Percentiles rank a stretch among this genome's conserved stretches.
These are phyloP conservation scores for Backusella morwellensis DNA, from an alignment of 192 early-diverging fungal genomes.

Conservation along the genomic window DNA sequence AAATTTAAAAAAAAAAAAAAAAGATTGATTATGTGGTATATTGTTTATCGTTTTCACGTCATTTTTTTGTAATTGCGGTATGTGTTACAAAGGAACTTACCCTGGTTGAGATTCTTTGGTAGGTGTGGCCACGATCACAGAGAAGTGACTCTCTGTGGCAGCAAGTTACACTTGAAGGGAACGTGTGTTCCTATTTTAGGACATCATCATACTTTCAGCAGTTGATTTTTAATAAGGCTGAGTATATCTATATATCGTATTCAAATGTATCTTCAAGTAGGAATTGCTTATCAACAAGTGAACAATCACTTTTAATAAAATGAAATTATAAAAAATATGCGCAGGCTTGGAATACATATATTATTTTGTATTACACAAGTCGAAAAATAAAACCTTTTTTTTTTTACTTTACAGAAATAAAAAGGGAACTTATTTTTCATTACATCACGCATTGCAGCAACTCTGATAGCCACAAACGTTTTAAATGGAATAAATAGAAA, in stretches of 20 bases:
- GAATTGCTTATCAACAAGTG: neutral
- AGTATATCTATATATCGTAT: neutral
- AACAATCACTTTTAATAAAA: neutral
- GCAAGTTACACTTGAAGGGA: neutral
- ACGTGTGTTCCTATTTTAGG: slow-evolving; percentile 2
- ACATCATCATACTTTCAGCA: neutral
- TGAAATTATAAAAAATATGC: neutral
- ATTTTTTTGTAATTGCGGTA: neutral
- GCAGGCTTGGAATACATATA: neutral
- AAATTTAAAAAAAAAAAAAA: too few relatives aligned
- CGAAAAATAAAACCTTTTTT: neutral
- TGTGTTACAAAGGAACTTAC: neutral
- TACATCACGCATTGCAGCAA: neutral
- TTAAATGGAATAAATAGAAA: neutral
- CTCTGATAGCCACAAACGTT: neutral
- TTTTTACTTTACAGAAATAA: neutral
- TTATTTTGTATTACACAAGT: neutral
- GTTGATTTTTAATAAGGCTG: neutral
- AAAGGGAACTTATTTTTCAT: neutral
- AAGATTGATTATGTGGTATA: neutral
- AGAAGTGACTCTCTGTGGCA: neutral
- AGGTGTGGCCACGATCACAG: neutral
- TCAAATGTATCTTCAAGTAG: neutral
- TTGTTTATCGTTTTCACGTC: neutral
- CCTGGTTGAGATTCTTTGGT: neutral